phyloP scores from a whole-genome alignment of 805 yeast species.

The Lipomyces chichibuensis region DNA sequence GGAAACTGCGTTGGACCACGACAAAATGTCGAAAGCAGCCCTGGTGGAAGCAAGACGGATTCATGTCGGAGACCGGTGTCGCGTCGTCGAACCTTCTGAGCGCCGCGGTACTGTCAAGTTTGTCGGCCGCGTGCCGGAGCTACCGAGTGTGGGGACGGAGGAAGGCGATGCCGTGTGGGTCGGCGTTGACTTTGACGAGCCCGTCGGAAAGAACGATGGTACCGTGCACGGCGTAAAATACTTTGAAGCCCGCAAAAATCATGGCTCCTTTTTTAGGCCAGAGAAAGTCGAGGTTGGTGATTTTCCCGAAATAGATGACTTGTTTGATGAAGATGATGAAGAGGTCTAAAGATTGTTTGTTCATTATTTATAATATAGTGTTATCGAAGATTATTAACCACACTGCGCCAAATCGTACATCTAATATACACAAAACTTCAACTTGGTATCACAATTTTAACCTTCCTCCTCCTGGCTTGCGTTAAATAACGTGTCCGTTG shows the following conservation, averaged over 20 bases:
- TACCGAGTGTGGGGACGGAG: constrained; percentile 46
- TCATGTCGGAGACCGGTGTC: constrained; percentile 55
- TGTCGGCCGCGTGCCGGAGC: constrained; percentile 67
- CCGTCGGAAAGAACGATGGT: constrained; percentile 87
- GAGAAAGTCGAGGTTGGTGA: constrained; percentile 69
- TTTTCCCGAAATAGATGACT: constrained; percentile 57
- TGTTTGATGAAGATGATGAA: constrained; percentile 49
- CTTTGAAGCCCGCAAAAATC: constrained; percentile 58
- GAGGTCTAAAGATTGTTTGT: constrained; percentile 15
- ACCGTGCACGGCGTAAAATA: constrained; percentile 60
- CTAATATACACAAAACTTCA: not conserved
- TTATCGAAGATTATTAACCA: not conserved
- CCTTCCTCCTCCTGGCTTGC: not conserved
- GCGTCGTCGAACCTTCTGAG: constrained; percentile 48
- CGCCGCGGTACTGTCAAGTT: constrained; percentile 73
- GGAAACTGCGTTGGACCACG: constrained; percentile 40
- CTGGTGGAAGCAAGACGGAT: constrained; percentile 38
- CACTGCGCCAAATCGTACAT: not conserved
- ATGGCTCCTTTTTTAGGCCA: constrained; percentile 83
- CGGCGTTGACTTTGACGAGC: constrained; percentile 83
- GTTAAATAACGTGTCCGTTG: constrained; percentile 45
- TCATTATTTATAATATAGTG: not conserved
- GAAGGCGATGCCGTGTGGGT: constrained; percentile 59
- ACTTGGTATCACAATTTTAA: not conserved
- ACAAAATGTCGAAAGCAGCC: constrained; percentile 1